phyloP scores from a whole-genome alignment of 805 yeast genomes.

The Saturnispora bothae region DNA sequence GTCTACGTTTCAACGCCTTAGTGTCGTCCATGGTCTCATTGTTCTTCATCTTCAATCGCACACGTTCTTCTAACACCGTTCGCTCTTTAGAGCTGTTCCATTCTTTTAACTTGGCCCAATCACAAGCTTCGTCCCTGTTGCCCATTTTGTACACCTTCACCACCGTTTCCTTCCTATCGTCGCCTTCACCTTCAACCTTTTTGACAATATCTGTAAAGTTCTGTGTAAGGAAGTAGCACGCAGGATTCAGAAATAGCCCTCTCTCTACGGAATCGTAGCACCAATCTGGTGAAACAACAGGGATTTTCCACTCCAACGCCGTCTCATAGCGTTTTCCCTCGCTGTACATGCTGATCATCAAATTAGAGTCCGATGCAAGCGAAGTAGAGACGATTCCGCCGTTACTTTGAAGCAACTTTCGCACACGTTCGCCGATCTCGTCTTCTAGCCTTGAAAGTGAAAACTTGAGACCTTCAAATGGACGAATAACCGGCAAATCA shows the following conservation, averaged over 20 bases:
- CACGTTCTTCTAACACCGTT: slow-evolving; percentile 8
- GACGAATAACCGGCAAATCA: slow-evolving; percentile 21
- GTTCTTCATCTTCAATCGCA: not conserved
- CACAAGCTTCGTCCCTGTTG: slow-evolving; percentile 13
- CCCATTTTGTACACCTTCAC: slow-evolving; percentile 13
- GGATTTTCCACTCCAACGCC: slow-evolving; percentile 44
- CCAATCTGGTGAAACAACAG: slow-evolving; percentile 46
- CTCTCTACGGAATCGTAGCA: slow-evolving; percentile 36
- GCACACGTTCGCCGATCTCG: slow-evolving; percentile 20
- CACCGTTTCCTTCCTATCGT: slow-evolving; percentile 6
- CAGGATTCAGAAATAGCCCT: slow-evolving; percentile 31
- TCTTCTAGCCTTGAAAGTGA: slow-evolving; percentile 27
- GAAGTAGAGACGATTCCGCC: slow-evolving; percentile 45
- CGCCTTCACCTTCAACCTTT: slow-evolving; percentile 13
- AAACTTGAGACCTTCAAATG: slow-evolving; percentile 34
- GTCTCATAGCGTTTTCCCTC: slow-evolving; percentile 44
- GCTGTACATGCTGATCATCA: slow-evolving; percentile 40
- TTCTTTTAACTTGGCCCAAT: slow-evolving; percentile 10
- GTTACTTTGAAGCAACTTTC: slow-evolving; percentile 26
- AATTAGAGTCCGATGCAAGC: slow-evolving; percentile 32
- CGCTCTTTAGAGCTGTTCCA: slow-evolving; percentile 10
- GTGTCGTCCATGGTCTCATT: not conserved
- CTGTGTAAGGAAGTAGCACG: slow-evolving; percentile 28
- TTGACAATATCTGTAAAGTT: slow-evolving; percentile 33
- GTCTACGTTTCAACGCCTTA: not conserved